Base-by-base conservation (phyloP, 352 stramenopile genomes). In the Lagenidium sp. region DNA sequence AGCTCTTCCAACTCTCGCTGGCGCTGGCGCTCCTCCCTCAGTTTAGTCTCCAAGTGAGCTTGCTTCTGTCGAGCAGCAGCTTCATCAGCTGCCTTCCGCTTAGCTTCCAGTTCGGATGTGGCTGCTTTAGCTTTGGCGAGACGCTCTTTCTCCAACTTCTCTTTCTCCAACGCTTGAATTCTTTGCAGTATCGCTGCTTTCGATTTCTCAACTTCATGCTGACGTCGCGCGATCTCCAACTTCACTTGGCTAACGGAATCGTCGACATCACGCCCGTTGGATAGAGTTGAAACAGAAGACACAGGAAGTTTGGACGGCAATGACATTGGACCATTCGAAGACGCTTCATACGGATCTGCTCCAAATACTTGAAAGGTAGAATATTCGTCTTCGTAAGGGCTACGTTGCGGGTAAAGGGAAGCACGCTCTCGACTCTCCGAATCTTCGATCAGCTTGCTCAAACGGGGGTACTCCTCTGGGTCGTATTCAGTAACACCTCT, bases 401-500 rank as follows among this genome's bases (percentile, higher is more conserved):
- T 59, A 2, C 67, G 68, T 12, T 63, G 52, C 5, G 79, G 74
- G 39, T 92, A 92, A 53, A 94, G 29, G 32, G 40, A 57, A n/a
- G 53, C 41, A 16, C 66, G 68, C 50, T 94, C 82, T 31, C 59
- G 52, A 1, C 31, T 35, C 47, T 94, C 82, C 2, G 59, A 67
- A 7, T 77, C 57, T 55, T 88, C 51, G 15, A 94, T 85, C 22
- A 81, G 36, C 29, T 81, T 74, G 42, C 76, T 90, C 23, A 94
- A 50, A 1, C 57, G 54, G 22, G 82, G 82, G 46, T 94, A 94
- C 19, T 81, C 70, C 22, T 84, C 52, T 34, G 57, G 52, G 19
- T 54, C 48, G 50, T 92, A 92, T 50, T 94, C 82, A 0, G 79
- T 94, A 45, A 89, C 77, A 2, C 82, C 82, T 13, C 82, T 79